Evolutionary conservation across 164 flowering plant genomes (phyloP).

Genomic region (Chloranthus sessilifolius): DNA sequence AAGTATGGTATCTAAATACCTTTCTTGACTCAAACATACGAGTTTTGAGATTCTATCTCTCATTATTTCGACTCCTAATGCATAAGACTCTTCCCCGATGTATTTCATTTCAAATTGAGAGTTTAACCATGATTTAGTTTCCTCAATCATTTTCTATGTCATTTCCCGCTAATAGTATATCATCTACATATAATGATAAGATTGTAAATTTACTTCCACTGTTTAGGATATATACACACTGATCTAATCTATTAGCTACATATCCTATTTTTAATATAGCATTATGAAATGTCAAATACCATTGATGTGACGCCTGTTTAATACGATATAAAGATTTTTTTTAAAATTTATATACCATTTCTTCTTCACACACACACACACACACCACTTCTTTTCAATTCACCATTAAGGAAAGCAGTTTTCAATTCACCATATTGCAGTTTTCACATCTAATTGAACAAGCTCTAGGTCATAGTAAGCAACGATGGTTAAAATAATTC

Average conservation of each 20-base stretch:
- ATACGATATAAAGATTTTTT: not conserved
- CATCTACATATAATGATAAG: no score
- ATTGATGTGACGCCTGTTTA: not conserved
- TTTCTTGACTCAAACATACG: not conserved
- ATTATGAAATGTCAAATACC: no score
- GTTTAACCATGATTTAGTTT: no score
- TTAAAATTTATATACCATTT: not conserved
- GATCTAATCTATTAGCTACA: no score
- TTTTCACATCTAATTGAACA: no score
- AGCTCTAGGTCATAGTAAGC: not conserved
- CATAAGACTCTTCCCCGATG: not conserved
- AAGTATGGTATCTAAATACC: not conserved
- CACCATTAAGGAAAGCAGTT: not conserved
- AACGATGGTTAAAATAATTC: not conserved
- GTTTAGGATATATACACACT: not conserved
- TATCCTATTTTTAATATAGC: no score
- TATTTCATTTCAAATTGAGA: not conserved
- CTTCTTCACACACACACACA: not conserved
- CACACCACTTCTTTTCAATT: not conserved
- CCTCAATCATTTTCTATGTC: no score
- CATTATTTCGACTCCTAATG: not conserved
- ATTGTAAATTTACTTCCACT: not conserved
- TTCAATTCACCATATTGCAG: not conserved
- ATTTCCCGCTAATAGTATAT: no score
- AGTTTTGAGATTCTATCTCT: not conserved